phyloP scores from a whole-genome alignment of 1,284 basidiomycete species.

The Leccinum angustisporum region DNA sequence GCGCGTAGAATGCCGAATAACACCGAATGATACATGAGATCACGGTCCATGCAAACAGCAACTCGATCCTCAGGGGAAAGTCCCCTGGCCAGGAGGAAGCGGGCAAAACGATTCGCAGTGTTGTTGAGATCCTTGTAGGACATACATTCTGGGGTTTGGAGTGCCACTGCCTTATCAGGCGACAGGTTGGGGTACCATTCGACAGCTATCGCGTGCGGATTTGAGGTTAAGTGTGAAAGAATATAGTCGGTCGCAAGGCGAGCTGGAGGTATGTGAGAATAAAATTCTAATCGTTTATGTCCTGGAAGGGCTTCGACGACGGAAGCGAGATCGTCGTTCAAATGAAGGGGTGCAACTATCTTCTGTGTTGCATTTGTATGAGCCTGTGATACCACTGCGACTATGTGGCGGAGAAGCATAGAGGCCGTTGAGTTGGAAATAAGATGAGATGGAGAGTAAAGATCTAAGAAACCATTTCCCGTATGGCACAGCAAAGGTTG shows the following conservation, averaged over 20 bases:
- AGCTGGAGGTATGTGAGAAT: slow-evolving; percentile 31
- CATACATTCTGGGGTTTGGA: slow-evolving; percentile 20
- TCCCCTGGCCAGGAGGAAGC: slow-evolving; percentile 42
- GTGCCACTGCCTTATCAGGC: neutral
- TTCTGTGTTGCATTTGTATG: slow-evolving; percentile 11
- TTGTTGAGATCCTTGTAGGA: slow-evolving; percentile 43
- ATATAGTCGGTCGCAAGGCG: slow-evolving; percentile 42
- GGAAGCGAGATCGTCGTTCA: slow-evolving; percentile 38
- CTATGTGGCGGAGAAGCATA: slow-evolving; percentile 32
- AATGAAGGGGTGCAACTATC: slow-evolving; percentile 24
- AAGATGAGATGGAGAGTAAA: slow-evolving; percentile 25
- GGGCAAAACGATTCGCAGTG: slow-evolving; percentile 43
- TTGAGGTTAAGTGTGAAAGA: slow-evolving; percentile 29
- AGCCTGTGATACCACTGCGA: slow-evolving; percentile 15
- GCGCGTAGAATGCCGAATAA: slow-evolving; percentile 50
- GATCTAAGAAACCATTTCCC: slow-evolving; percentile 12
- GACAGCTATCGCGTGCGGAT: slow-evolving; percentile 38
- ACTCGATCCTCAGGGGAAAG: slow-evolving; percentile 45
- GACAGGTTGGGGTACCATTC: slow-evolving; percentile 42
- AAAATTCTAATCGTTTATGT: slow-evolving; percentile 24
- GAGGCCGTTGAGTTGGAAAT: slow-evolving; percentile 23
- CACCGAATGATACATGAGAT: slow-evolving; percentile 44
- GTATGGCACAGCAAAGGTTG: slow-evolving; percentile 14
- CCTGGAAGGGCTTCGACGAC: slow-evolving; percentile 32
- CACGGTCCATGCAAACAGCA: slow-evolving; percentile 49